Conservation (phyloP, 176 grass and related monocot species). For the Rhynchospora breviuscula region DNA sequence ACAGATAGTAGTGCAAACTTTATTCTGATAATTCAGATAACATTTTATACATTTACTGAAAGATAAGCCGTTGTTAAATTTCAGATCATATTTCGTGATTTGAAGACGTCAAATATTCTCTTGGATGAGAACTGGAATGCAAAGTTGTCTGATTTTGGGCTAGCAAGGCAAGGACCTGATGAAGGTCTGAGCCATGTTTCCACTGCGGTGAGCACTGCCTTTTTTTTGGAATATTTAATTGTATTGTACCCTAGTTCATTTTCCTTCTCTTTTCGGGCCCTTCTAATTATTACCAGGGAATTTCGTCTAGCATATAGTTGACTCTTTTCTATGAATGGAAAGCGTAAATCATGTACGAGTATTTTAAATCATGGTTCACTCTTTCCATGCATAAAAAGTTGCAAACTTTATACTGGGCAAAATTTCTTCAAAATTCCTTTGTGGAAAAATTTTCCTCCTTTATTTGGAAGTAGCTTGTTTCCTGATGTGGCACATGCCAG, state of each 20-base stretch:
- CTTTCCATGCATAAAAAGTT: too few relatives aligned
- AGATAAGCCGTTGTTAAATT: not conserved
- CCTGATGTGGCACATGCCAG: not conserved
- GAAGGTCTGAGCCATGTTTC: constrained; percentile 96
- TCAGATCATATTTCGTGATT: constrained; percentile 97
- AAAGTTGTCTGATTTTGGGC: constrained; percentile 93
- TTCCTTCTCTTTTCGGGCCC: not conserved
- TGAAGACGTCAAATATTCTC: constrained; percentile 94
- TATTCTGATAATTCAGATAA: not conserved
- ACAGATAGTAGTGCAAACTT: not conserved
- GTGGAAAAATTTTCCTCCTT: too few relatives aligned
- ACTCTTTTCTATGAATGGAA: too few relatives aligned
- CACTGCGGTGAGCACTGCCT: constrained; percentile 58
- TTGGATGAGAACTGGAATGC: constrained; percentile 93
- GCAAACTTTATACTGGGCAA: too few relatives aligned
- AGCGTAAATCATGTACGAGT: too few relatives aligned
- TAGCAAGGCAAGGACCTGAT: constrained; percentile 89
- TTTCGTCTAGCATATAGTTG: too few relatives aligned
- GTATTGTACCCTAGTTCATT: not conserved
- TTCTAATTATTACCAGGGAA: too few relatives aligned
- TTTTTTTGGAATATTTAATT: not conserved
- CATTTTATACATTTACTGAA: not conserved
- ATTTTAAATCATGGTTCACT: too few relatives aligned
- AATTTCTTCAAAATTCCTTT: too few relatives aligned
- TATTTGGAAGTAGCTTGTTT: not conserved